phyloP scores from a whole-genome alignment of 352 stramenopile species.

The Phytophthora colocasiae region DNA sequence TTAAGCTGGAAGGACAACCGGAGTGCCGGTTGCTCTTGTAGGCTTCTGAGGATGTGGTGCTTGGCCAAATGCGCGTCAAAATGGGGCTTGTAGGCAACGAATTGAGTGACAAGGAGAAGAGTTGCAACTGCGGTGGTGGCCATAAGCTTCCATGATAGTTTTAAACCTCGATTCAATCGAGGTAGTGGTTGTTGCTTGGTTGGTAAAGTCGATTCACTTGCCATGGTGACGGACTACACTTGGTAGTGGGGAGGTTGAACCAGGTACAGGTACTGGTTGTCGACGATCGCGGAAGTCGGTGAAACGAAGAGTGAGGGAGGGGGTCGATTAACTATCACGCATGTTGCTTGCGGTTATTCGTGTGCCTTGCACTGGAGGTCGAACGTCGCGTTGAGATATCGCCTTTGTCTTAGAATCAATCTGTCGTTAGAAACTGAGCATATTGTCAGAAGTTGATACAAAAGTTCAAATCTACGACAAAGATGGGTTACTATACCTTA shows the following conservation, averaged over 20 bases:
- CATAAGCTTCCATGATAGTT: constrained; percentile 11
- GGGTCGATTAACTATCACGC: no score
- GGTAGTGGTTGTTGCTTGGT: neutral
- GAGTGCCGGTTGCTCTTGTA: constrained; percentile 28
- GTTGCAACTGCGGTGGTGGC: neutral
- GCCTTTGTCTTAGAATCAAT: constrained; percentile 2
- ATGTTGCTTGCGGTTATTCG: neutral
- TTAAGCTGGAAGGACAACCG: constrained; percentile 44
- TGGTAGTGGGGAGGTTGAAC: constrained; percentile 2
- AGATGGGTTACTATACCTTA: no score
- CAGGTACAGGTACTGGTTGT: neutral
- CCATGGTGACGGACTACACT: constrained; percentile 12
- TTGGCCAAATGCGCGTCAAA: constrained; percentile 39
- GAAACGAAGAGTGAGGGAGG: constrained; percentile 9
- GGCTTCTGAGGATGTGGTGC: constrained; percentile 34
- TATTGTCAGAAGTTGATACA: neutral
- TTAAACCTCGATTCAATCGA: neutral
- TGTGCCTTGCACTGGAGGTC: constrained; percentile 8
- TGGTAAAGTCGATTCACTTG: neutral
- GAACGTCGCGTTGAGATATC: constrained; percentile 8
- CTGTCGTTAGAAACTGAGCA: neutral
- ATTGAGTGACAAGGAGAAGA: constrained; percentile 12
- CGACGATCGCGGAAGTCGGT: constrained; percentile 3
- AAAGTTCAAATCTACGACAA: neutral
- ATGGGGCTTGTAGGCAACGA: constrained; percentile 31